These are phyloP conservation scores for Dendrocalamus sinicus DNA, from an alignment of 176 grass and related monocot genomes.

Conservation along the genomic window DNA sequence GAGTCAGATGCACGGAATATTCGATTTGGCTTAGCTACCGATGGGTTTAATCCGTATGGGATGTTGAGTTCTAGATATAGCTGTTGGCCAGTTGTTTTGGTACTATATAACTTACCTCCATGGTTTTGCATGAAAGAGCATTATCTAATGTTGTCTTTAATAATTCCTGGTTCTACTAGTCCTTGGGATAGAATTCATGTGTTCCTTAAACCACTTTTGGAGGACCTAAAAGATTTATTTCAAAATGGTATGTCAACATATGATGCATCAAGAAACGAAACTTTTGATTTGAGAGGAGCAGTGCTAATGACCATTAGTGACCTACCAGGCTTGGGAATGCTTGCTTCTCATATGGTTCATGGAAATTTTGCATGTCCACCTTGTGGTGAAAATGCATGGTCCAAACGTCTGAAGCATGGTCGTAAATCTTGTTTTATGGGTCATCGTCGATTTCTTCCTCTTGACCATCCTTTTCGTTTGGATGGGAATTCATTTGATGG, in stretches of 20 bases:
- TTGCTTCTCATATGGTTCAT: conserved; percentile 15
- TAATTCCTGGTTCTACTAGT: too few species aligned
- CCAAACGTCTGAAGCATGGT: not conserved
- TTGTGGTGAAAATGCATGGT: not conserved
- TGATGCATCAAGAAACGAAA: not conserved
- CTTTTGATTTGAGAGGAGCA: not conserved
- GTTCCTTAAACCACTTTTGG: too few species aligned
- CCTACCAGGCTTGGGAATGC: not conserved
- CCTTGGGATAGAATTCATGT: too few species aligned
- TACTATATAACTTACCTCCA: conserved; percentile 10
- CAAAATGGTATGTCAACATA: too few species aligned
- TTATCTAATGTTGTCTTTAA: not conserved
- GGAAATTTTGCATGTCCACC: conserved; percentile 3
- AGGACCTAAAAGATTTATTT: too few species aligned
- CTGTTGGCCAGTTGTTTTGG: too few species aligned
- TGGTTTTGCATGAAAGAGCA: not conserved
- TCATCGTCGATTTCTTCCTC: not conserved
- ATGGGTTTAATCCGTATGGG: too few species aligned
- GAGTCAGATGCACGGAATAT: too few species aligned
- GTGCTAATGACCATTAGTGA: conserved; percentile 3
- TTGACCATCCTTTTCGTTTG: too few species aligned
- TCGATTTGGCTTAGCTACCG: too few species aligned
- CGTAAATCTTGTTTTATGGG: conserved; percentile 25
- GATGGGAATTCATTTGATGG: too few species aligned
- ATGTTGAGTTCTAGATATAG: too few species aligned